phyloP scores from a whole-genome alignment of 2,329 filamentous ascomycete species.

The Phyllosticta capitalensis region DNA sequence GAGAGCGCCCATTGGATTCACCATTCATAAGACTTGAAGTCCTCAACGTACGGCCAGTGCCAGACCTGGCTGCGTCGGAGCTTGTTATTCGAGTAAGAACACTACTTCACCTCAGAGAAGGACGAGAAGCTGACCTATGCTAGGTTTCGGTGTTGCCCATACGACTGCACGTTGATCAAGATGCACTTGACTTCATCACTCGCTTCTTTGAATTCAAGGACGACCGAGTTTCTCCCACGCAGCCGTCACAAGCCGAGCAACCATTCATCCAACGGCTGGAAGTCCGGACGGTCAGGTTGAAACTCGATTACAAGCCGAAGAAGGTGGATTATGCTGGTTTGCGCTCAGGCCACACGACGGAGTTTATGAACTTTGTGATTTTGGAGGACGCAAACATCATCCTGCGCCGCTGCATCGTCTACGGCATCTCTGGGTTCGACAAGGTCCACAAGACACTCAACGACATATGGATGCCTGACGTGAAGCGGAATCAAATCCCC shows the following conservation, averaged over 20 bases:
- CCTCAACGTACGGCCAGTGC: slow-evolving; percentile 76
- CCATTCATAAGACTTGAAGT: slow-evolving; percentile 88
- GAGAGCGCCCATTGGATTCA: slow-evolving; percentile 74
- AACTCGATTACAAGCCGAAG: slow-evolving; percentile 95
- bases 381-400: slow-evolving; percentile 82
- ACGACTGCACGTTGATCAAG: slow-evolving; percentile 90
- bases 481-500: slow-evolving; percentile 80
- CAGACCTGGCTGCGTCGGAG: slow-evolving; percentile 77
- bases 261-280: slow-evolving; percentile 88
- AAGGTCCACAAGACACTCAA: slow-evolving; percentile 82
- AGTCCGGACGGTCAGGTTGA: slow-evolving; percentile 71
- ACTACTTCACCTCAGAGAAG: slow-evolving; percentile 10
- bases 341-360: slow-evolving; percentile 84
- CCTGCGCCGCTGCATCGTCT: slow-evolving; percentile 81
- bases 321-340: slow-evolving; percentile 92
- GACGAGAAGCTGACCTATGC: slow-evolving; percentile 3
- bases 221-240: slow-evolving; percentile 39
- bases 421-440: slow-evolving; percentile 85
- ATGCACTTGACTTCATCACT: slow-evolving; percentile 92
- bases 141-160: slow-evolving; percentile 66
- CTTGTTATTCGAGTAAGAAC: slow-evolving; percentile 61
- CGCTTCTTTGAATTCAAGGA: slow-evolving; percentile 98
- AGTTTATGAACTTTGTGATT: slow-evolving; percentile 98
- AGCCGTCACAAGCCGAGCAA: slow-evolving; percentile 45
- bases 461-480: slow-evolving; percentile 93